Percentiles rank a stretch among this genome's conserved stretches.
These are phyloP conservation scores for Endocalyx cinctus DNA, from an alignment of 2,329 filamentous ascomycete species.

Conservation along the genomic window DNA sequence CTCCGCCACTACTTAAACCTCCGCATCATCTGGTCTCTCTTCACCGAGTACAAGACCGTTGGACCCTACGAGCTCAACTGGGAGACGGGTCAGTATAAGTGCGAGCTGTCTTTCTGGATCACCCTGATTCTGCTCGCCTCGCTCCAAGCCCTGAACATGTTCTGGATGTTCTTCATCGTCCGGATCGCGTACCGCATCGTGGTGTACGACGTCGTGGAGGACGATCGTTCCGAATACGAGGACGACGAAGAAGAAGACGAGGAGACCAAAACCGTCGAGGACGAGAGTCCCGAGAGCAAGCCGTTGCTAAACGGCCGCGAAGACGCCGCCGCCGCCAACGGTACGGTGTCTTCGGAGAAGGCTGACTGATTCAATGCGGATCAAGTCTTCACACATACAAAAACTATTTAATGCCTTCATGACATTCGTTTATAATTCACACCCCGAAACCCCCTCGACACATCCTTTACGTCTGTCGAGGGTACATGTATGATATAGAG, in stretches of 20 bases:
- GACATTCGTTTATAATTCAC: too few relatives aligned
- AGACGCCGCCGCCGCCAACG: too few relatives aligned
- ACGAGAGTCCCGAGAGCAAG: slow-evolving; percentile 14
- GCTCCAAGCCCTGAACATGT: slow-evolving; percentile 72
- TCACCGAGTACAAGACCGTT: slow-evolving; percentile 70
- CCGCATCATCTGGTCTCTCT: slow-evolving; percentile 68
- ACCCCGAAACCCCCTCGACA: too few relatives aligned
- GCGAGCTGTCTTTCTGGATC: slow-evolving; percentile 63
- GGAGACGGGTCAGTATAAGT: slow-evolving; percentile 74
- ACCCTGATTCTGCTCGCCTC: slow-evolving; percentile 59
- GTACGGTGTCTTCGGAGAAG: too few relatives aligned
- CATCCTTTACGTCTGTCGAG: too few relatives aligned
- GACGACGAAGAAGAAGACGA: slow-evolving; percentile 55
- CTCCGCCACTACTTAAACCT: slow-evolving; percentile 82
- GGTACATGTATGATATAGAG: too few relatives aligned
- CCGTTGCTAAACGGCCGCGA: slow-evolving; percentile 25
- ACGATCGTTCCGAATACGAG: slow-evolving; percentile 67
- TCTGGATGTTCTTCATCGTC: slow-evolving; percentile 76
- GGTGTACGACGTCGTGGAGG: slow-evolving; percentile 55
- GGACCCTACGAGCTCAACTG: slow-evolving; percentile 74
- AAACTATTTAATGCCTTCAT: too few relatives aligned
- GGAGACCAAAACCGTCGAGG: slow-evolving; percentile 11
- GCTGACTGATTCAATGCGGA: too few relatives aligned
- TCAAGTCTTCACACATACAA: too few relatives aligned
- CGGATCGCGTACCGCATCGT: slow-evolving; percentile 70